Percentiles rank a stretch among this genome's conserved stretches.
Conservation (phyloP, 306 rosid species). For the Prunus fruticosa region DNA sequence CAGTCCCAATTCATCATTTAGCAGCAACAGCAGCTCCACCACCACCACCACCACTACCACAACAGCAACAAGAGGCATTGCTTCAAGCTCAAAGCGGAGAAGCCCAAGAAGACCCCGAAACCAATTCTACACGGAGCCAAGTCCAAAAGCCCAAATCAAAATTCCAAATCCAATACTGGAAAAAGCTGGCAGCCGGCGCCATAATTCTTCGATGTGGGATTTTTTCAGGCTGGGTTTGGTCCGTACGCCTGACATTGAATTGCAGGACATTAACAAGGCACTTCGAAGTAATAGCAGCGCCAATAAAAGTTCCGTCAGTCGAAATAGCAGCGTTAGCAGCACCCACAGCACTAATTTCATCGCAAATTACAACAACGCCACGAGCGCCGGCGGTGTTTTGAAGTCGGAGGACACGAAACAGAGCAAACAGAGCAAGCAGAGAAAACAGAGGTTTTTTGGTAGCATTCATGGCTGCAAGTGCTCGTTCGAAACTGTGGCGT, state of each 20-base stretch:
- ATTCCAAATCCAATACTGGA: constrained; percentile 23
- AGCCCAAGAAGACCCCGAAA: constrained; percentile 30
- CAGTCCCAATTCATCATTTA: constrained; percentile 48
- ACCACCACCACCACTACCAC: constrained; percentile 12
- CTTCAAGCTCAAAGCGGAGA: constrained; percentile 26
- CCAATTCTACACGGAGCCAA: constrained; percentile 70
- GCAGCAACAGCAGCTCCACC: constrained; percentile 36
- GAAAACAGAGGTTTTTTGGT: constrained; percentile 19
- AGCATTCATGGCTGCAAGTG: constrained; percentile 67
- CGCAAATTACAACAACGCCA: not conserved
- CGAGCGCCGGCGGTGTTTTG: not conserved
- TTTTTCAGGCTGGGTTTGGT: constrained; percentile 69
- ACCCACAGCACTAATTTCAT: constrained; percentile 13
- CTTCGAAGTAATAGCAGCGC: constrained; percentile 33
- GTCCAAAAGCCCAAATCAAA: constrained; percentile 71
- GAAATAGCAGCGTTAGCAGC: constrained; percentile 41
- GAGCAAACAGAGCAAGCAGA: not conserved
- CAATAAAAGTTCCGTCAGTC: constrained; percentile 33
- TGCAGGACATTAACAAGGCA: constrained; percentile 50
- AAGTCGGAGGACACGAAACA: constrained; percentile 13
- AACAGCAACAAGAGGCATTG: constrained; percentile 5
- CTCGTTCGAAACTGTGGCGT: constrained; percentile 44
- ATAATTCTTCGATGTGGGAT: constrained; percentile 71
- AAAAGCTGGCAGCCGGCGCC: constrained; percentile 26
- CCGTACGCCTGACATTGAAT: constrained; percentile 66